These are phyloP conservation scores for Trebouxiophyceae sp. DNA, from an alignment of 163 green algal species.

Conservation along the genomic window DNA sequence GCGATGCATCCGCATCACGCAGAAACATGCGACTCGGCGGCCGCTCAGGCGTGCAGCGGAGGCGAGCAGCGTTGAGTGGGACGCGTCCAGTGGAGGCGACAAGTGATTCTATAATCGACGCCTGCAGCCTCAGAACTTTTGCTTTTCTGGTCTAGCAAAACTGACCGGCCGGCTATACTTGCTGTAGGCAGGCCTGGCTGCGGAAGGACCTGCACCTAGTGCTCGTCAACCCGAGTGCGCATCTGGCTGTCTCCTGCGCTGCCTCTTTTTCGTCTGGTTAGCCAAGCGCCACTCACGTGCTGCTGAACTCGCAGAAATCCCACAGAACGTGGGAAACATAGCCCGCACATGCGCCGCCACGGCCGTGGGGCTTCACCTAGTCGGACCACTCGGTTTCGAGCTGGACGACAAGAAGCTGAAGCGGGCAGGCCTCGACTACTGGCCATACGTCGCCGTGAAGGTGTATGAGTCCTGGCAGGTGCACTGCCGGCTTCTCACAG, in stretches of 20 bases:
- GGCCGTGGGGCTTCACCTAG: slow-evolving; percentile 69
- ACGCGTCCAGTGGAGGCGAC: no score
- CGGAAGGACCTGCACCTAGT: slow-evolving; percentile 52
- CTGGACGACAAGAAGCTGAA: slow-evolving; percentile 78
- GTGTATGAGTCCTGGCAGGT: slow-evolving; percentile 57
- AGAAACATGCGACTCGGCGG: no score
- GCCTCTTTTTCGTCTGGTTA: no score
- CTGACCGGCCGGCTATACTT: no score
- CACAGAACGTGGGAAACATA: slow-evolving; percentile 61
- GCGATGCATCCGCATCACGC: no score
- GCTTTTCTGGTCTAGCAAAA: no score
- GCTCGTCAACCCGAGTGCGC: slow-evolving; percentile 64
- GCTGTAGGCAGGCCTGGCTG: slow-evolving; percentile 34
- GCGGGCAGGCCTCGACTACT: slow-evolving; percentile 90
- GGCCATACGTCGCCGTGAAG: slow-evolving; percentile 68
- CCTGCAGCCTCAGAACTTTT: no score
- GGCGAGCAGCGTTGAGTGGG: no score
- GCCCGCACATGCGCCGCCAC: slow-evolving; percentile 82
- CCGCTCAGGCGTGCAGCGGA: no score
- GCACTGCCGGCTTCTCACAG: slow-evolving; percentile 4
- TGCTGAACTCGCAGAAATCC: slow-evolving; percentile 61
- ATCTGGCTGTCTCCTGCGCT: no score
- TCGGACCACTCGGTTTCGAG: slow-evolving; percentile 84
- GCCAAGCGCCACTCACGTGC: no score
- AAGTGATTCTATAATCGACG: no score